Conservation (phyloP, 176 grass and related monocot genomes). For the Miscanthus lutarioriparius region DNA sequence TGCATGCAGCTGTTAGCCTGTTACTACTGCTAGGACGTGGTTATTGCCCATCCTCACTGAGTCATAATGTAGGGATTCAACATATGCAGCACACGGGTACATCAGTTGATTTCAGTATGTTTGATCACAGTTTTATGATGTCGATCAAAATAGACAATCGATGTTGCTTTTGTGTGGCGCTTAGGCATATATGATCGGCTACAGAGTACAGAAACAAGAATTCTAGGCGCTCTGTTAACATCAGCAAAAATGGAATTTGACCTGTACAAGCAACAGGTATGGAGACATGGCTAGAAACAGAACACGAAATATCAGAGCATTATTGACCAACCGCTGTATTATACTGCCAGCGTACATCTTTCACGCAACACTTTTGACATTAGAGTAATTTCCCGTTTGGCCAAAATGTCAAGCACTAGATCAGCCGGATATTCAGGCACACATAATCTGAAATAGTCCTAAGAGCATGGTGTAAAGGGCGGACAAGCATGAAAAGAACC, state of each 20-base stretch:
- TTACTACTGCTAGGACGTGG: too few species aligned
- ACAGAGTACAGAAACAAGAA: not conserved
- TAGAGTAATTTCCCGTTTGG: not conserved
- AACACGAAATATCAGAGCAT: not conserved
- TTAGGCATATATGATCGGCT: not conserved
- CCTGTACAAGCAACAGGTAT: not conserved
- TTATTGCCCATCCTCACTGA: too few species aligned
- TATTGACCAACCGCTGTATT: not conserved
- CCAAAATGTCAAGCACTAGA: not conserved
- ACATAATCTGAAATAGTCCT: not conserved
- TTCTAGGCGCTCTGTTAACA: not conserved
- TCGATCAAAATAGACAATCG: not conserved
- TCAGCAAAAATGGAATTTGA: not conserved
- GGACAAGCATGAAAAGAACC: not conserved
- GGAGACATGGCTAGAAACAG: not conserved
- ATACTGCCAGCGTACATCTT: not conserved
- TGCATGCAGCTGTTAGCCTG: too few species aligned
- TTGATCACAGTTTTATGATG: not conserved
- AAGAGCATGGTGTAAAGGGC: not conserved
- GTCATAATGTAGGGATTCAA: too few species aligned
- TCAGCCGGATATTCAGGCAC: too few species aligned
- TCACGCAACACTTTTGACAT: not conserved
- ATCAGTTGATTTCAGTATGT: not conserved
- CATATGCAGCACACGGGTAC: too few species aligned
- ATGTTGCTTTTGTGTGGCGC: too few species aligned